phyloP scores from a whole-genome alignment of 78 protist species.

The Guillardia theta region DNA sequence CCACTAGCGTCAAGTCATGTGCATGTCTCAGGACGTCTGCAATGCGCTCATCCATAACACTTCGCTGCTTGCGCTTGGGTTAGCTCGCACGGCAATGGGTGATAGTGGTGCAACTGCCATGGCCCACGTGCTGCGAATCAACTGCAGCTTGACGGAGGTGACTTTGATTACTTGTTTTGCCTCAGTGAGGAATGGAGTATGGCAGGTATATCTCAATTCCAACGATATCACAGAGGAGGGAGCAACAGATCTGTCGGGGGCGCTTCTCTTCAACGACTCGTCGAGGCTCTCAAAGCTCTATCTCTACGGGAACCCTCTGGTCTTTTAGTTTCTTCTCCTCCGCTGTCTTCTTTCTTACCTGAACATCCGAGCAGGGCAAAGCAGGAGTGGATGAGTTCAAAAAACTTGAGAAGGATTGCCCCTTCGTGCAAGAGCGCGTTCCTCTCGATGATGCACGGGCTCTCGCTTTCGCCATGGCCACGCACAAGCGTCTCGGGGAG shows the following conservation, averaged over 20 bases:
- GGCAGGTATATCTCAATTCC: constrained; percentile 2
- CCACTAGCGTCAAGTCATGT: neutral
- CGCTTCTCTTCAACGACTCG: neutral
- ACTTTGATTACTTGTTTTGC: too few species aligned
- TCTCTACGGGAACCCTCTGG: neutral
- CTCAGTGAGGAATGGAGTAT: too few species aligned
- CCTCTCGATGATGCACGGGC: neutral
- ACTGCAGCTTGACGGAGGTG: neutral
- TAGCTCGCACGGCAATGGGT: neutral
- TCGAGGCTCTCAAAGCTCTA: neutral
- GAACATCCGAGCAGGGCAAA: too few species aligned
- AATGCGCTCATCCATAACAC: neutral
- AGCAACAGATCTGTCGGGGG: neutral
- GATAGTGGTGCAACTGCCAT: neutral
- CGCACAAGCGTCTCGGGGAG: neutral
- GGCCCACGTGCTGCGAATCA: neutral
- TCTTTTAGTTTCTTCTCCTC: too few species aligned
- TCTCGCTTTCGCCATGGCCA: neutral
- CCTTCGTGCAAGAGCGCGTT: neutral
- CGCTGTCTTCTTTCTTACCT: too few species aligned
- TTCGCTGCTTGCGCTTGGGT: neutral
- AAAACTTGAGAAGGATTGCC: neutral
- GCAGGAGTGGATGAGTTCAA: neutral
- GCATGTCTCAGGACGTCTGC: neutral
- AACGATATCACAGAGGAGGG: neutral